Evolutionary conservation across 2,329 filamentous ascomycete genomes (phyloP), one percentile per base, ranked within the genome.

Genomic region (Aspergillus transmontanensis): DNA sequence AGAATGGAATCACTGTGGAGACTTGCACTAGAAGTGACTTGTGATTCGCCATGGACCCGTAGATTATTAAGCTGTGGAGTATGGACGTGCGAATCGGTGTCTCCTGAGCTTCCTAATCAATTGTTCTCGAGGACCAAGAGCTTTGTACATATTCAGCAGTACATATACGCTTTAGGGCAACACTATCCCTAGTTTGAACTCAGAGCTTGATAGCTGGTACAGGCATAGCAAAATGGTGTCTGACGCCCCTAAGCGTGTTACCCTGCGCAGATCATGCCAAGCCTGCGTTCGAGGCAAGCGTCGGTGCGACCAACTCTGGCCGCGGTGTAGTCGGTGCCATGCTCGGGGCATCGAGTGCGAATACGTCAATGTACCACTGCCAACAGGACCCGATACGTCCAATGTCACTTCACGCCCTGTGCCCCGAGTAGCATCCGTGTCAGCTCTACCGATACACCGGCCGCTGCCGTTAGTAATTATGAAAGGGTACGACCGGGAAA

Each of bases 241-340:
- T 6, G 36, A 48, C n/a, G 48, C 28, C 19, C 26, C 41, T 21
- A 59, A 43, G 36, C 43, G 43, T 14, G 55, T 53, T 0, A 72
- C 66, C n/a, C 63, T 73, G 21, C 72, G 71, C 56, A 66, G 73
- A 56, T 73, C 71, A 39, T 75, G 73, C 51, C 67, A 71, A 64
- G 65, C 69, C 34, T 75, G 73, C 59, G 66, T 67, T 9, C 69
- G 68, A 30, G 67, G 66, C 39, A 74, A 74, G 60, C 69, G 73
- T 11, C 70, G 73, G 19, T 75, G 73, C 45, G 73, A 74, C 54
- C 70, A 68, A 53, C 66, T 60, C 7, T 69, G 58, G 53, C 73
- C 73, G 14, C 64, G 61, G 11, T 75, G 73, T 59, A 68, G 59
- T 59, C 60, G 73, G 32, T 75, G 73, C 59, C 39, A 62, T n/a